Percentiles rank a stretch among this genome's conserved stretches.
These are phyloP conservation scores for Rhodotorula paludigena DNA, from an alignment of 768 basidiomycete species.

Conservation along the genomic window DNA sequence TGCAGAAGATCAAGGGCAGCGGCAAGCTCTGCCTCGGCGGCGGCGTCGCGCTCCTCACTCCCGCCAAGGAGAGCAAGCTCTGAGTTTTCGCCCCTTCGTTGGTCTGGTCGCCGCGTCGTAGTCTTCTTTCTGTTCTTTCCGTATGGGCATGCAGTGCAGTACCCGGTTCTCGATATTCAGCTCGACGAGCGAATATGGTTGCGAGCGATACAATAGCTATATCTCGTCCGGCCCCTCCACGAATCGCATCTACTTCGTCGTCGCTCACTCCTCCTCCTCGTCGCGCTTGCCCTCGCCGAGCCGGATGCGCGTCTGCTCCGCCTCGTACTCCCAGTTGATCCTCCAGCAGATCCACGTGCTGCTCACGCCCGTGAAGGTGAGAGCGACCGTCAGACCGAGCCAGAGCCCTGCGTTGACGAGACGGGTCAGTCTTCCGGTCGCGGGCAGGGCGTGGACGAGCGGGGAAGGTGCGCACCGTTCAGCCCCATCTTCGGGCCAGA, in stretches of 20 bases:
- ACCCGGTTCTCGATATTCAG: too few relatives aligned
- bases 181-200: too few relatives aligned
- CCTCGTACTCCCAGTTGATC: slow-evolving; percentile 33
- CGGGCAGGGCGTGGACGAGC: too few relatives aligned
- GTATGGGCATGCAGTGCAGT: too few relatives aligned
- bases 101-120: not conserved
- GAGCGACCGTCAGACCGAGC: slow-evolving; percentile 39
- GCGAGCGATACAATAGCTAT: too few relatives aligned
- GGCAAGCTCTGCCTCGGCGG: slow-evolving; percentile 37
- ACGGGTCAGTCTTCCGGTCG: too few relatives aligned
- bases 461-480: slow-evolving; percentile 15
- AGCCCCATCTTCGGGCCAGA: slow-evolving; percentile 33
- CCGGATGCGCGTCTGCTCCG: slow-evolving; percentile 14
- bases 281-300: slow-evolving; percentile 26
- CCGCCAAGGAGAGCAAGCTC: slow-evolving; percentile 15
- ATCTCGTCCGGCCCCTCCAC: too few relatives aligned
- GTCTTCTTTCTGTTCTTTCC: not conserved
- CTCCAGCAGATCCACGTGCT: slow-evolving; percentile 25
- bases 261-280: not conserved
- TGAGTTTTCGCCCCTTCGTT: too few relatives aligned
- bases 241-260: too few relatives aligned
- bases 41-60: slow-evolving; percentile 27
- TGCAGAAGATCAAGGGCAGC: slow-evolving; percentile 37
- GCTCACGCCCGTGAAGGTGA: slow-evolving; percentile 31
- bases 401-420: slow-evolving; percentile 40